Conservation (phyloP, 108 stramenopile genomes). For the Licmophora abbreviata region DNA sequence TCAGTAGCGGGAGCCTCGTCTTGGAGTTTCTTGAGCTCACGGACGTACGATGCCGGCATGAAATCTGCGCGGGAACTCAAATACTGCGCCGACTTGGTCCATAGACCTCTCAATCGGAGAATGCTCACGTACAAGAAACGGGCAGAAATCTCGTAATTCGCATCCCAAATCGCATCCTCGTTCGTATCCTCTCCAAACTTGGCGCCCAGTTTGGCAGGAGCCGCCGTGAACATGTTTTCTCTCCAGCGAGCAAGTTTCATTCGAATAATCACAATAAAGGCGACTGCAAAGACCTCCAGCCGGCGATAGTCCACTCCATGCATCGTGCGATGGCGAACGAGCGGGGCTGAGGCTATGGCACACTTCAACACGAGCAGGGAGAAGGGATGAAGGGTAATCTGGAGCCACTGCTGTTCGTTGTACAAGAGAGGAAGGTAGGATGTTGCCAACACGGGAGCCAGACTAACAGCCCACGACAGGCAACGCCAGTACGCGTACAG, state of each 20-base stretch:
- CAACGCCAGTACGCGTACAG: conserved; percentile 7
- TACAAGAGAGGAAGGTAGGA: too few species aligned
- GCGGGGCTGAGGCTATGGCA: conserved; percentile 1
- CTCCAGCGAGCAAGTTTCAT: conserved; percentile 19
- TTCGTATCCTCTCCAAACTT: conserved; percentile 21
- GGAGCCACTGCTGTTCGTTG: not conserved
- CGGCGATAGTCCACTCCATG: conserved; percentile 18
- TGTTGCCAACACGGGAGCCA: not conserved
- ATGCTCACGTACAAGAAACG: conserved; percentile 19
- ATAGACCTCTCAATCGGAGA: conserved; percentile 8
- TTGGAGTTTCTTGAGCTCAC: conserved; percentile 5
- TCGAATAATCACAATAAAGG: conserved; percentile 20
- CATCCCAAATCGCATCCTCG: conserved; percentile 30
- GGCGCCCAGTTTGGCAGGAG: too few species aligned
- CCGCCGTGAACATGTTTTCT: conserved; percentile 9
- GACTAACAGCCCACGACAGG: not conserved
- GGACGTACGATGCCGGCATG: conserved; percentile 3
- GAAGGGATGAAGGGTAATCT: not conserved
- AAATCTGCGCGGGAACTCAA: conserved; percentile 2
- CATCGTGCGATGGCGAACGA: conserved; percentile 10
- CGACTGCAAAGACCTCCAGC: conserved; percentile 21
- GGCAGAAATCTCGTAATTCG: conserved; percentile 27
- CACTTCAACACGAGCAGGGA: not conserved
- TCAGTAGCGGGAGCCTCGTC: conserved; percentile 6
- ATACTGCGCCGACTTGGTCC: conserved; percentile 8